Evolutionary conservation across 108 stramenopile genomes (phyloP).

Genomic region (Skeletonema costatum): DNA sequence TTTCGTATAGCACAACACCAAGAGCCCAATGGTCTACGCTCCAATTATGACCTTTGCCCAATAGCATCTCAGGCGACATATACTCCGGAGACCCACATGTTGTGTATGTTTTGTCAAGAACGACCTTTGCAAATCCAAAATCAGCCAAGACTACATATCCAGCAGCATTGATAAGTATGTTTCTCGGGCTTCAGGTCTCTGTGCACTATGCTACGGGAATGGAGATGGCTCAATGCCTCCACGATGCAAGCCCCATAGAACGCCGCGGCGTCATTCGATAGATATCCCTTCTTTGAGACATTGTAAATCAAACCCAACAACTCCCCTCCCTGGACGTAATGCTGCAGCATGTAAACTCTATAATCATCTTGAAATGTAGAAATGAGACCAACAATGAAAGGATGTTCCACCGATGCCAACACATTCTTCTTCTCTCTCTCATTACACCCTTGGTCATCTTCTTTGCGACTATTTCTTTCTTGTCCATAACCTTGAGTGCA

Average conservation of each 20-base stretch:
- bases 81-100: conserved; percentile 86
- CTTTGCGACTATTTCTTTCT: conserved; percentile 69
- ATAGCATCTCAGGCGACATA: conserved; percentile 85
- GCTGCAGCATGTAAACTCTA: conserved; percentile 74
- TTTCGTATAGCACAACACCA: conserved; percentile 84
- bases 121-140: conserved; percentile 87
- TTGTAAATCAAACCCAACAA: conserved; percentile 73
- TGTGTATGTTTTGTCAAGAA: conserved; percentile 76
- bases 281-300: conserved; percentile 53
- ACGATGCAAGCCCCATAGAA: conserved; percentile 67
- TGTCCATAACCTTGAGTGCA: conserved; percentile 67
- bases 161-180: conserved; percentile 63
- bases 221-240: conserved; percentile 52
- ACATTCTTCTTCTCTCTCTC: conserved; percentile 54
- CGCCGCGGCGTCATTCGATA: conserved; percentile 58
- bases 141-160: conserved; percentile 87
- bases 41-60: conserved; percentile 81
- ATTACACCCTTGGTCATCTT: conserved; percentile 49
- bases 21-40: conserved; percentile 87
- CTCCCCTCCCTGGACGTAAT: conserved; percentile 86
- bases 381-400: conserved; percentile 71
- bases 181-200: conserved; percentile 69
- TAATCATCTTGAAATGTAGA: conserved; percentile 65
- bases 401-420: conserved; percentile 59
- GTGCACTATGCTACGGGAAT: conserved; percentile 62